Conservation (phyloP, 768 basidiomycete genomes). For the Psilocybe cubensis region DNA sequence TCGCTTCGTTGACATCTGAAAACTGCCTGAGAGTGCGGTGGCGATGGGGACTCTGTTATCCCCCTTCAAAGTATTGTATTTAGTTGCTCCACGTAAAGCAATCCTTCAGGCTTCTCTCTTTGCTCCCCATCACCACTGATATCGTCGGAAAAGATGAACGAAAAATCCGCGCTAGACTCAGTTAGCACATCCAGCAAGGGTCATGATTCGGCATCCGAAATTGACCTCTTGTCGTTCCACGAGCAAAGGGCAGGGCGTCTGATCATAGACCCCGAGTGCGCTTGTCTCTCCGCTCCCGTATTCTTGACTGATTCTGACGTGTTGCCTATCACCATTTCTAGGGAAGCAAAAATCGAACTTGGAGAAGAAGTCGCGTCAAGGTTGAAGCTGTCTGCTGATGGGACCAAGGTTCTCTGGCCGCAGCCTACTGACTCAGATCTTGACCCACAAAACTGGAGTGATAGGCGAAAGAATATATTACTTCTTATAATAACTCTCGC, state of each 20-base stretch:
- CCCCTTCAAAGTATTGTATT: not conserved
- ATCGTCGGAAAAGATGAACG: conserved; percentile 17
- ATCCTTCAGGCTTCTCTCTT: not conserved
- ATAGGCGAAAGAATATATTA: conserved; percentile 54
- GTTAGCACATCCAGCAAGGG: conserved; percentile 7
- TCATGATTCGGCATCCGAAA: conserved; percentile 12
- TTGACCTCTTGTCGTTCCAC: conserved; percentile 47
- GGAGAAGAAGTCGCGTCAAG: conserved; percentile 56
- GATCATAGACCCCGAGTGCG: conserved; percentile 31
- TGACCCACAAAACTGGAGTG: conserved; percentile 63
- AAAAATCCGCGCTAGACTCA: conserved; percentile 15
- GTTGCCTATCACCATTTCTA: too few relatives aligned
- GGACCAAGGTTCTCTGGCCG: conserved; percentile 68
- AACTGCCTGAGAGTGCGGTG: not conserved
- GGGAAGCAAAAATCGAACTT: conserved; percentile 66
- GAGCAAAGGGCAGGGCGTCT: conserved; percentile 60
- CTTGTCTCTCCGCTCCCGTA: not conserved
- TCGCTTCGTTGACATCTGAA: not conserved
- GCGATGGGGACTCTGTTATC: not conserved
- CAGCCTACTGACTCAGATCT: conserved; percentile 74
- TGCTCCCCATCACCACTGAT: conserved; percentile 5
- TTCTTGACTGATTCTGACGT: not conserved
- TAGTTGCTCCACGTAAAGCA: not conserved
- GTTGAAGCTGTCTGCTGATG: conserved; percentile 61
- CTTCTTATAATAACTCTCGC: conserved; percentile 66